A percentile compares a stretch with the other conserved stretches of the same genome.
Conservation (phyloP, 2,329 filamentous ascomycete genomes). For the Botrytis elliptica region DNA sequence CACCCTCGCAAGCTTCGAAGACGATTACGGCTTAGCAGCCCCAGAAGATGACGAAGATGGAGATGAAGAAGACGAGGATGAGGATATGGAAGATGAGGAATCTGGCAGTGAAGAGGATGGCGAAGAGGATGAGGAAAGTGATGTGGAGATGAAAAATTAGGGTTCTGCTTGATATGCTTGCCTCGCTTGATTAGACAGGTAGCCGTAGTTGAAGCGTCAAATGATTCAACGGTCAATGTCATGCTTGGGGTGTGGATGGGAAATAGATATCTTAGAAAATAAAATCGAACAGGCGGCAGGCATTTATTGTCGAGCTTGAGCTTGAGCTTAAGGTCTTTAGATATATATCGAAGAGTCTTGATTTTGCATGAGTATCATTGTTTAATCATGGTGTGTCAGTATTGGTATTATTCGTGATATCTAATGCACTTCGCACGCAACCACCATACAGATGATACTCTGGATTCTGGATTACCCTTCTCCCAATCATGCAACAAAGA, state of each 20-base stretch:
- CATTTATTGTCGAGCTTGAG: background rate
- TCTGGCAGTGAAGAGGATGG: slow-evolving; percentile 28
- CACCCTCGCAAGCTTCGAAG: slow-evolving; percentile 76
- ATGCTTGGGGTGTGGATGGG: too few species aligned
- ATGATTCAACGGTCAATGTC: too few species aligned
- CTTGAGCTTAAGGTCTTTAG: background rate
- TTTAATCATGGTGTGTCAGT: background rate
- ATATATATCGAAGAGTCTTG: background rate
- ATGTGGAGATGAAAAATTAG: slow-evolving; percentile 5
- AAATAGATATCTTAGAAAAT: background rate
- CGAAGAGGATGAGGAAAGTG: slow-evolving; percentile 24
- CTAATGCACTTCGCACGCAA: background rate
- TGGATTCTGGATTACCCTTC: background rate
- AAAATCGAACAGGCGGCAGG: background rate
- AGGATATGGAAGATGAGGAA: slow-evolving; percentile 33
- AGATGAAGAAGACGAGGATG: slow-evolving; percentile 41
- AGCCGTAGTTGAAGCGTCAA: background rate
- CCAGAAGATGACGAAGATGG: slow-evolving; percentile 53
- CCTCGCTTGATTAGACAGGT: background rate
- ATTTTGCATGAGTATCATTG: background rate
- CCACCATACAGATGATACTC: background rate
- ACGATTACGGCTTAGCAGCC: slow-evolving; percentile 78
- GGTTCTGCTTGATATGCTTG: background rate
- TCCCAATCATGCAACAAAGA: too few species aligned
- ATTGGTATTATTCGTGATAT: background rate